These are phyloP conservation scores for Herpetomonas tarakana DNA, from an alignment of 208 protist genomes.

Conservation along the genomic window DNA sequence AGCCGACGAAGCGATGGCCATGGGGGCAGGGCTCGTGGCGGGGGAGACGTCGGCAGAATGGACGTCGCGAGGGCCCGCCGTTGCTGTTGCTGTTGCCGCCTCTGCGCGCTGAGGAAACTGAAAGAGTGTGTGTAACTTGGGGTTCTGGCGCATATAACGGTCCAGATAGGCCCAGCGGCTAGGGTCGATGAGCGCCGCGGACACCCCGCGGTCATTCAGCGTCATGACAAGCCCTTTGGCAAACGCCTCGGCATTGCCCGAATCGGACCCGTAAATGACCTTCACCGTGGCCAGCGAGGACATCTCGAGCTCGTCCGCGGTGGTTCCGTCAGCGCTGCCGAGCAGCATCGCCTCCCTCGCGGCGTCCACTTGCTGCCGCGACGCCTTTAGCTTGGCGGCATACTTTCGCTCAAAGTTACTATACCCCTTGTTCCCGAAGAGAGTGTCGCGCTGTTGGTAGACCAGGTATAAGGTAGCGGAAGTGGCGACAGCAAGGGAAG, in stretches of 20 bases:
- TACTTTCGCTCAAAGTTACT: neutral
- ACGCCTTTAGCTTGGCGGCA: neutral
- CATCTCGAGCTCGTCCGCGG: neutral
- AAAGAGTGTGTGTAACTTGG: neutral
- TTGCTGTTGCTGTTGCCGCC: no score
- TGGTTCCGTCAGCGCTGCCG: slow-evolving; percentile 2
- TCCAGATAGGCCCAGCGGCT: slow-evolving; percentile 46
- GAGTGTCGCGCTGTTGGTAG: neutral
- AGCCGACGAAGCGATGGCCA: no score
- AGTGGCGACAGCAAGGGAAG: neutral
- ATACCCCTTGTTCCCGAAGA: neutral
- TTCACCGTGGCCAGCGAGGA: slow-evolving; percentile 23
- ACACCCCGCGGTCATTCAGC: slow-evolving; percentile 50
- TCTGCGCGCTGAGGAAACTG: neutral
- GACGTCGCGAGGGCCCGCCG: neutral
- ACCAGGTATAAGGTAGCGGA: neutral
- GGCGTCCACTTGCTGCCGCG: neutral
- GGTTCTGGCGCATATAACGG: slow-evolving; percentile 23
- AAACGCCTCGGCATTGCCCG: slow-evolving; percentile 63
- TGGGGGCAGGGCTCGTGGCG: neutral
- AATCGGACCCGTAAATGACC: slow-evolving; percentile 68
- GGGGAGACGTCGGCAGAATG: neutral
- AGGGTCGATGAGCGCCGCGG: slow-evolving; percentile 53
- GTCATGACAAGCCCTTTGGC: slow-evolving; percentile 52
- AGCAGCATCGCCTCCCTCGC: neutral